Percentiles rank a stretch among this genome's conserved stretches.
Conservation (phyloP, 2,329 filamentous ascomycete genomes). For the Canariomyces notabilis region DNA sequence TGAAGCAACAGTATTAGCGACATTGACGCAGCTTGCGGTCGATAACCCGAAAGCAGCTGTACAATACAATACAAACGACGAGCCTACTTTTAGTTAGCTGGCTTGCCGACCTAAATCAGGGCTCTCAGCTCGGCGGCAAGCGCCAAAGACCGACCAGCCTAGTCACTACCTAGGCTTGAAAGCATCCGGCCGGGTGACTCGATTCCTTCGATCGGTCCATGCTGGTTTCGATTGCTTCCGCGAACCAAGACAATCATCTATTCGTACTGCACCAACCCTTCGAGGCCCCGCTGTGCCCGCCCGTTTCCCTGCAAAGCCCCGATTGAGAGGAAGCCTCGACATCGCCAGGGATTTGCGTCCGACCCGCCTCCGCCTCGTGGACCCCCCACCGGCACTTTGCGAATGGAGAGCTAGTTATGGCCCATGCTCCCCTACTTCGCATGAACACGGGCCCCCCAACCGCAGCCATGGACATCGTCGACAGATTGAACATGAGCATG, state of each 20-base stretch:
- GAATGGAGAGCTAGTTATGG: constrained; percentile 48
- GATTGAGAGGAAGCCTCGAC: constrained; percentile 9
- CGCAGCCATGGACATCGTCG: constrained; percentile 43
- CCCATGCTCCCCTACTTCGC: constrained; percentile 55
- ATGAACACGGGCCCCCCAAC: constrained; percentile 54
- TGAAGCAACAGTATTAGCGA: neutral
- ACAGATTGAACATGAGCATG: constrained; percentile 48
- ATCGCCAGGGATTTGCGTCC: neutral
- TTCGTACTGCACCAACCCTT: neutral
- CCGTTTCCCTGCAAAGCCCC: neutral
- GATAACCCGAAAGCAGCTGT: neutral
- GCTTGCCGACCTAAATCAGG: neutral
- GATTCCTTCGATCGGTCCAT: no score
- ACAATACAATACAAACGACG: no score
- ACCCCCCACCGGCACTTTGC: constrained; percentile 20
- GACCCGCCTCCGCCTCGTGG: constrained; percentile 8
- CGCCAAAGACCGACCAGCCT: constrained; percentile 6
- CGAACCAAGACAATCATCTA: neutral
- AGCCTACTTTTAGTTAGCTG: no score
- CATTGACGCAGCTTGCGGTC: neutral
- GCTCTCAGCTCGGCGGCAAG: constrained; percentile 6
- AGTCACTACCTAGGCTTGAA: neutral
- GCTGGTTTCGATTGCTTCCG: neutral
- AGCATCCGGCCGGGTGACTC: neutral
- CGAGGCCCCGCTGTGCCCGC: neutral